Evolutionary conservation across 2,329 filamentous ascomycete genomes (phyloP).

Genomic region (Samsoniella hepiali): DNA sequence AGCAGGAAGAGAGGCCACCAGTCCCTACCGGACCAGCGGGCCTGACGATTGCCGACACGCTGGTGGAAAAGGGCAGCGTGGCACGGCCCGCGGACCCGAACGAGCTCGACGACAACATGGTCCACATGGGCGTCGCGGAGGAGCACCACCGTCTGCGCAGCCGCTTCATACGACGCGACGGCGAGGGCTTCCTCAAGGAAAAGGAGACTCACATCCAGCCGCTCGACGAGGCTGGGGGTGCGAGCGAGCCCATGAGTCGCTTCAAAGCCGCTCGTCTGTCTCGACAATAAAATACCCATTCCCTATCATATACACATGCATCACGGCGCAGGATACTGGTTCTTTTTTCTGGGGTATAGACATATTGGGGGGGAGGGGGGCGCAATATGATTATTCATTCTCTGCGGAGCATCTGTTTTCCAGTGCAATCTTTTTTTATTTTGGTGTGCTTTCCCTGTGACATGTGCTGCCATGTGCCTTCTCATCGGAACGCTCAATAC

Average conservation of each 20-base stretch:
- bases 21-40: slow-evolving; percentile 50
- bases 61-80: slow-evolving; percentile 53
- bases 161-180: slow-evolving; percentile 75
- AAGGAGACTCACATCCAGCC: slow-evolving; percentile 65
- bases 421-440: neutral
- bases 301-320: slow-evolving; percentile 12
- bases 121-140: slow-evolving; percentile 73
- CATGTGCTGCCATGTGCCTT: neutral
- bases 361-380: neutral
- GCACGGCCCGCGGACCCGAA: slow-evolving; percentile 44
- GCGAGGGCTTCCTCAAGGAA: slow-evolving; percentile 69
- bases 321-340: slow-evolving; percentile 14
- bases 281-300: slow-evolving; percentile 38
- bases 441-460: neutral
- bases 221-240: slow-evolving; percentile 64
- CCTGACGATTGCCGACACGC: slow-evolving; percentile 55
- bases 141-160: slow-evolving; percentile 84
- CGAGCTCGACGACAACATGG: slow-evolving; percentile 65
- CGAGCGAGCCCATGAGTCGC: slow-evolving; percentile 63
- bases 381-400: neutral
- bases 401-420: neutral
- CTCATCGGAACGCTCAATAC: slow-evolving; percentile 1
- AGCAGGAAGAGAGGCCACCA: slow-evolving; percentile 30
- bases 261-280: slow-evolving; percentile 70
- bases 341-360: slow-evolving; percentile 12